phyloP scores from a whole-genome alignment of 2,329 filamentous ascomycete species.

The Epichloe baconii region DNA sequence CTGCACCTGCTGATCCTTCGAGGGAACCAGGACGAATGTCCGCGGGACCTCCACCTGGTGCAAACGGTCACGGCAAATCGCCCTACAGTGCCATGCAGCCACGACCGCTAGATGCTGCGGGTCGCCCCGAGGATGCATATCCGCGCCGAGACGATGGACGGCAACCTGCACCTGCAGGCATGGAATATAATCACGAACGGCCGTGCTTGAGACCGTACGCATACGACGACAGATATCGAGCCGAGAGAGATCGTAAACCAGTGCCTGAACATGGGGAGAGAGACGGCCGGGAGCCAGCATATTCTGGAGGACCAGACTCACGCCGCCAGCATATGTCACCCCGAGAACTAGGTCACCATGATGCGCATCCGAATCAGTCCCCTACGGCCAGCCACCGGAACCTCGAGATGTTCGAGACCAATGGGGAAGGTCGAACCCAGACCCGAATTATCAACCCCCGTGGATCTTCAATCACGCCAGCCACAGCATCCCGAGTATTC shows the following conservation, averaged over 20 bases:
- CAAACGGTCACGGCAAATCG: slow-evolving; percentile 37
- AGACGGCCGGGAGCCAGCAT: slow-evolving; percentile 32
- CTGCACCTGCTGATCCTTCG: slow-evolving; percentile 31
- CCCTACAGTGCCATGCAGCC: slow-evolving; percentile 31
- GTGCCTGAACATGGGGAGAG: slow-evolving; percentile 31
- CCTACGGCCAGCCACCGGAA: slow-evolving; percentile 30
- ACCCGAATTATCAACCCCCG: slow-evolving; percentile 23
- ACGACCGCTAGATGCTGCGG: slow-evolving; percentile 33
- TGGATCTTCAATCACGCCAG: slow-evolving; percentile 25
- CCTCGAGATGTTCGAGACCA: slow-evolving; percentile 21
- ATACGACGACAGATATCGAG: slow-evolving; percentile 42
- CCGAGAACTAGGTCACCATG: slow-evolving; percentile 26
- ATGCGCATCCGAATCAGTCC: slow-evolving; percentile 31
- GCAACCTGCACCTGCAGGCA: slow-evolving; percentile 18
- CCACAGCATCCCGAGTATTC: slow-evolving; percentile 34
- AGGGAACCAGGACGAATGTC: slow-evolving; percentile 26
- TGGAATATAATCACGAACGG: slow-evolving; percentile 42
- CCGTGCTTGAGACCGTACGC: slow-evolving; percentile 27
- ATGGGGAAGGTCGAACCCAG: slow-evolving; percentile 15
- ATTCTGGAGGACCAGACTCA: slow-evolving; percentile 32
- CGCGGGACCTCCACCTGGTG: slow-evolving; percentile 31
- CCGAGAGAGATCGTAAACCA: slow-evolving; percentile 33
- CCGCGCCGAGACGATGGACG: slow-evolving; percentile 35
- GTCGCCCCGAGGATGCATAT: slow-evolving; percentile 31
- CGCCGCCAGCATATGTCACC: slow-evolving; percentile 27